phyloP scores from a whole-genome alignment of 805 yeast species.

The Pichia nakasei region DNA sequence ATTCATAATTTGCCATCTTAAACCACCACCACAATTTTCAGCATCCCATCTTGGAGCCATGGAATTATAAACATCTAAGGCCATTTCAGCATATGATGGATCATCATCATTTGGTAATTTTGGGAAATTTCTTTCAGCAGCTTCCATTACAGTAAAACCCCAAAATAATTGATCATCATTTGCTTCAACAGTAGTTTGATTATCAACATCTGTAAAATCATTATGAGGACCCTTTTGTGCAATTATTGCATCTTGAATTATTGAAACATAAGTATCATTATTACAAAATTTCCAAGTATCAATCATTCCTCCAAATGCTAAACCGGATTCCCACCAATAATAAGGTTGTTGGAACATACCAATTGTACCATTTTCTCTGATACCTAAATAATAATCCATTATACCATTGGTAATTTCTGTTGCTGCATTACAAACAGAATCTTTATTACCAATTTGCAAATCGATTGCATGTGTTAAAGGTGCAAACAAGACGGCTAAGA shows the following conservation, averaged over 20 bases:
- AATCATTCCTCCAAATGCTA: constrained; percentile 55
- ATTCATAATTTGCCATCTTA: constrained; percentile 91
- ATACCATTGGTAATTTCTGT: constrained; percentile 60
- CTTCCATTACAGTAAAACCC: constrained; percentile 80
- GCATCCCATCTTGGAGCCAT: constrained; percentile 94
- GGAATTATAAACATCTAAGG: constrained; percentile 85
- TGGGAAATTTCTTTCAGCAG: constrained; percentile 72
- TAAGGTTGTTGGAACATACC: constrained; percentile 69
- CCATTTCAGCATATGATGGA: constrained; percentile 74
- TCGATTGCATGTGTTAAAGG: constrained; percentile 3
- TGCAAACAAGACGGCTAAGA: background rate
- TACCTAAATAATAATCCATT: constrained; percentile 72
- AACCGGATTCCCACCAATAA: constrained; percentile 93
- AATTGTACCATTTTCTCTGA: constrained; percentile 50
- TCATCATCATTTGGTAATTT: constrained; percentile 45
- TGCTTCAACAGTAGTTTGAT: constrained; percentile 78
- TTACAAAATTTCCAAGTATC: constrained; percentile 66
- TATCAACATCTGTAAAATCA: constrained; percentile 62
- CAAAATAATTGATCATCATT: constrained; percentile 89
- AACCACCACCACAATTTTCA: constrained; percentile 71
- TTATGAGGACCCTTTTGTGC: constrained; percentile 59
- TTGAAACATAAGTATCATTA: constrained; percentile 50
- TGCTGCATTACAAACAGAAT: constrained; percentile 37
- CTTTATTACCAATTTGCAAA: constrained; percentile 12
- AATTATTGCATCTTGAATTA: constrained; percentile 49